Base-by-base conservation (phyloP, 1,284 basidiomycete genomes). In the Dichomitus squalens region DNA sequence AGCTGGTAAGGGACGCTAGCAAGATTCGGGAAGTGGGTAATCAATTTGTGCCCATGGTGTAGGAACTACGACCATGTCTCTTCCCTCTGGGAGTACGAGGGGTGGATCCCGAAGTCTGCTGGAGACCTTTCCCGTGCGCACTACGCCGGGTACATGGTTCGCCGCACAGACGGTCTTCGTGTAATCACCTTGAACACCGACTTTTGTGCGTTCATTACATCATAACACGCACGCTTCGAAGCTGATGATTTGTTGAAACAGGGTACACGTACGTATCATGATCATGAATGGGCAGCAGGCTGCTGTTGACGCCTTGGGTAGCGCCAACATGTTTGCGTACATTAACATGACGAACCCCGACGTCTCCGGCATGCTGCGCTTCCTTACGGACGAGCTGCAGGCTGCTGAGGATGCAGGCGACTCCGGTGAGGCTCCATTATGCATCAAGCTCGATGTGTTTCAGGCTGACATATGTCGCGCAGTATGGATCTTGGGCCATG, bases 401-500 rank as follows among this genome's bases (percentile, higher is more conserved):
- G 84, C 79, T 51, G 87, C 88, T 14, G 89, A 91, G 69, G 88
- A 91, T 66, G 77, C 79, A 33, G 83, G 86, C 3, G 86, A 90
- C 52, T 75, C 86, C 66, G 88, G 86, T 84, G 48, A 44, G 61
- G 43, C 21, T 9, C 4, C 18, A n/a, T 18, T 8, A 9, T 49
- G 25, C 29, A 16, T 7, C 25, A 3, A 21, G 9, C 18, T 33
- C 11, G 4, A 29, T 16, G 18, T 33, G 11, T 8, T 33, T 31
- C 16, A 11, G 20, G n/a, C 36, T 55, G 27, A 43, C 23, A 21
- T 23, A 12, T 16, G 8, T 33, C 5, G 20, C 9, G n/a, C 23
- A 89, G 92, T 85, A 0, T 93, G 88, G 88, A 89, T 93, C 58
- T 74, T 93, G 0, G 91, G 89, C 0, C 90, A 93, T 68, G 91